Evolutionary conservation across 2,329 filamentous ascomycete genomes (phyloP), one percentile per base, ranked within the genome.

Genomic region (Malbranchea zuffiana): DNA sequence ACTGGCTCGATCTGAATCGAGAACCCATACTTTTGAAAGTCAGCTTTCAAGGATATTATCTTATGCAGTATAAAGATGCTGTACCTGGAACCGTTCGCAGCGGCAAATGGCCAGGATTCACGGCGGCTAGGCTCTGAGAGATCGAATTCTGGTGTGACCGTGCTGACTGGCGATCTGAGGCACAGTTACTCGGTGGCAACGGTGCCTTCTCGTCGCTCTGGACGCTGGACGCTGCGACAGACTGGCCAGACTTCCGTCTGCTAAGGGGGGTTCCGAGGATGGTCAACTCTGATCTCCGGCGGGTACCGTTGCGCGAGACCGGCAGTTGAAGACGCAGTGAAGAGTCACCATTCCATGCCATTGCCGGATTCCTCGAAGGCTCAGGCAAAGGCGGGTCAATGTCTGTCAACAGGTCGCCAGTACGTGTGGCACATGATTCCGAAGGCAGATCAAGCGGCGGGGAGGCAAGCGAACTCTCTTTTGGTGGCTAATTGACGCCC

Each of bases 11-110:
- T 38, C 25, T n/a, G 16, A 18, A 24, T 37, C 27, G 34, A 39
- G 38, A 6, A 48, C 45, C 45, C 45, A 48, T 32, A 43, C 45
- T 48, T 21, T 34, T 19, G 4, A 35, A 11, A 33, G 23, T 17
- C 18, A 20, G 26, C 28, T 23, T 13, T 35, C 33, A 35, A 12
- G 11, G 25, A 4, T 7, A 13, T 27, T 11, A 3, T n/a, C 15
- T 31, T 31, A 16, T 17, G 11, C 5, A 10, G 15, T 16, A 37
- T 21, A 21, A 37, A 37, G 10, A 17, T 6, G 16, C 32, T 24
- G 18, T 39, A 44, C 42, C 42, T 25, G 42, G 42, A 23, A 44
- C 27, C 2, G 38, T 40, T 7, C 42, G 30, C 10, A 40, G 29
- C 3, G 37, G 32, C 16, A 27, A 7, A 30, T 13, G 15, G 2